Evolutionary conservation across 352 stramenopile species (phyloP).

Genomic region (Globisporangium apiculatum): DNA sequence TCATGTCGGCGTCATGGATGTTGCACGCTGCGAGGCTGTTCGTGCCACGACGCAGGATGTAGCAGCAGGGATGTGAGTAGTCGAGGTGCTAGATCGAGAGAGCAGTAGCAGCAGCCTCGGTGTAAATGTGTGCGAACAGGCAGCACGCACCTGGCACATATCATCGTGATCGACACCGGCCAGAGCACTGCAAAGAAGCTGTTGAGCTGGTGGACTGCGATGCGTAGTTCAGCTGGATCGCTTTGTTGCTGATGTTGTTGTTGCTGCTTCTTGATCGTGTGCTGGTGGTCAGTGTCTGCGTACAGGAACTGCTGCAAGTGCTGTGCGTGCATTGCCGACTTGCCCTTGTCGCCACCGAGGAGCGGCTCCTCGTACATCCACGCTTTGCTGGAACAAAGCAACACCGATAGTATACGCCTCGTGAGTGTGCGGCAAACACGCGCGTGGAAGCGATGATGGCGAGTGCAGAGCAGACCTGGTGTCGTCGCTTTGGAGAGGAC

Average conservation of each 20-base stretch:
- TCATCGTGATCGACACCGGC: conserved; percentile 68
- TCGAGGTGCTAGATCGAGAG: neutral
- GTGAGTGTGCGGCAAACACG: no score
- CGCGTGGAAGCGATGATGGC: no score
- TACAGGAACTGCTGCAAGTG: conserved; percentile 7
- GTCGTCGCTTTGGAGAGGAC: conserved; percentile 17
- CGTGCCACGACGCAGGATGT: no score
- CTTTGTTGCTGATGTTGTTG: conserved; percentile 5
- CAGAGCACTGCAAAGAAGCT: conserved; percentile 70
- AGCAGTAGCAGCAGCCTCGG: neutral
- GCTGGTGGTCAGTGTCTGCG: neutral
- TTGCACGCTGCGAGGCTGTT: conserved; percentile 46
- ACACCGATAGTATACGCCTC: neutral
- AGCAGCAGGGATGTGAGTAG: neutral
- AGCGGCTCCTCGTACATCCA: conserved; percentile 51
- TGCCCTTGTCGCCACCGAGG: conserved; percentile 15
- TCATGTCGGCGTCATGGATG: conserved; percentile 35
- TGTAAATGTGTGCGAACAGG: neutral
- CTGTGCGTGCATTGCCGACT: conserved; percentile 1
- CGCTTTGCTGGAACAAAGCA: conserved; percentile 9
- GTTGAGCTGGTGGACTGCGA: conserved; percentile 57
- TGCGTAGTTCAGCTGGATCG: conserved; percentile 22
- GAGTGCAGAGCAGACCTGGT: conserved; percentile 5
- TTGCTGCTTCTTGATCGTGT: conserved; percentile 1
- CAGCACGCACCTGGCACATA: conserved; percentile 40